phyloP scores from a whole-genome alignment of 805 yeast species.

The Tetrapisispora taiwanensis region DNA sequence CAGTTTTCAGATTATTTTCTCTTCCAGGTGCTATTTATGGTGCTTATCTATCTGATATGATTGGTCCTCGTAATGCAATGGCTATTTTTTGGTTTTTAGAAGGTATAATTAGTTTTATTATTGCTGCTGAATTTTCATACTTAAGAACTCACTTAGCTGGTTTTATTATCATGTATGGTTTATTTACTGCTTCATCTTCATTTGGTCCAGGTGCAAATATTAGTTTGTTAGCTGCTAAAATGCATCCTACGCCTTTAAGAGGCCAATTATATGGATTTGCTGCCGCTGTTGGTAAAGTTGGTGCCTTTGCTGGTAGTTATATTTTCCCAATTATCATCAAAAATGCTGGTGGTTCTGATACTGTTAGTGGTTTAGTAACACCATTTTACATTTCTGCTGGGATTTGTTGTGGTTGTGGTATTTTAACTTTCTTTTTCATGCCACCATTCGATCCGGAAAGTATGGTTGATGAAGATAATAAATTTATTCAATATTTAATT shows the following conservation, averaged over 20 bases:
- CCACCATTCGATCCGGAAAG: slow-evolving; percentile 82
- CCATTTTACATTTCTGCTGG: slow-evolving; percentile 79
- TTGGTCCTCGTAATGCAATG: slow-evolving; percentile 81
- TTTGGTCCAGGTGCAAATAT: slow-evolving; percentile 91
- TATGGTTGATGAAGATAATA: slow-evolving; percentile 64
- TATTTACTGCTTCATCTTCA: slow-evolving; percentile 79
- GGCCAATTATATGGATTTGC: slow-evolving; percentile 88
- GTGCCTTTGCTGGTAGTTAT: slow-evolving; percentile 86
- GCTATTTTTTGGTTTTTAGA: slow-evolving; percentile 60
- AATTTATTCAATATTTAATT: slow-evolving; percentile 56
- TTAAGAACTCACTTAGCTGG: slow-evolving; percentile 59
- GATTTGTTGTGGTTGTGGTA: slow-evolving; percentile 61
- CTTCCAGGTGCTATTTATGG: slow-evolving; percentile 86
- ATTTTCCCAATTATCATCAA: slow-evolving; percentile 73
- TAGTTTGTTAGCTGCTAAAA: slow-evolving; percentile 79
- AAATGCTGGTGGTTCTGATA: slow-evolving; percentile 38
- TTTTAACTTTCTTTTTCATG: slow-evolving; percentile 56
- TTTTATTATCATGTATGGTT: slow-evolving; percentile 79
- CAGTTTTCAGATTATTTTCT: slow-evolving; percentile 77
- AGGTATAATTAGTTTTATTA: slow-evolving; percentile 68
- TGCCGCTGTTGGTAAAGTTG: slow-evolving; percentile 85
- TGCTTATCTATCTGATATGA: slow-evolving; percentile 68
- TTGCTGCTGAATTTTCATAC: slow-evolving; percentile 59
- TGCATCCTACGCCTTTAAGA: slow-evolving; percentile 77
- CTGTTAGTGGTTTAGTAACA: slow-evolving; percentile 35